Base-by-base conservation (phyloP, 2,329 filamentous ascomycete species). In the Venturia nashicola region DNA sequence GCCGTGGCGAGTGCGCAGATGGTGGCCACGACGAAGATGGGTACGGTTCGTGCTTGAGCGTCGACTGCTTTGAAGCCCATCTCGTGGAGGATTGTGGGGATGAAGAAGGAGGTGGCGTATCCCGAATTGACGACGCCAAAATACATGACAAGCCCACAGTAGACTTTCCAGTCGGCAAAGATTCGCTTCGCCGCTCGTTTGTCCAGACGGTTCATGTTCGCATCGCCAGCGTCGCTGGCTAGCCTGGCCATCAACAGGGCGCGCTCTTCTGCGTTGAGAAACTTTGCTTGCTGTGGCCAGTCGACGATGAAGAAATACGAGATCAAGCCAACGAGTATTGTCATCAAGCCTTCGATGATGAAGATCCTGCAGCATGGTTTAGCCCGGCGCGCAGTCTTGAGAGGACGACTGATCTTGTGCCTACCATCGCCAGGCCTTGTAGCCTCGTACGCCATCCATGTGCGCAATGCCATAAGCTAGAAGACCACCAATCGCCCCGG, bases 151-250 rank as follows among this genome's bases (percentile, higher is more conserved):
- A 69, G 73, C 65, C 74, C 75, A 12, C 78, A 72, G 68, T 77
- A 79, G 60, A 78, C 77, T 67, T 79, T 80, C 72, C 74, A 76
- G 67, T 82, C 80, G 0, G 63, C 66, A 18, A 83, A 75, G 59
- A 82, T 78, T 20, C 81, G 76, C 63, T 74, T 74, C 64, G 75
- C 72, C 0, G 79, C 76, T 59, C 76, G 74, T 66, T 77, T 78
- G 66, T 83, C 79, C 2, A 83, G 73, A 9, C 78, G 78, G 65
- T 84, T 76, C 82, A 85, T 84, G 61, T 72, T 75, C 2, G 75
- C 76, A 3, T 76, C 76, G 20, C 74, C 75, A n/a, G 71, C 70
- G 55, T 80, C 79, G 3, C 76, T 73, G 3, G 71, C 70, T 8
- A 81, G 68, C 3, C 78, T 76, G 16, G 71, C 70, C 36, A 77